Conservation (phyloP, 2,329 filamentous ascomycete species). For the Fusarium sp. region DNA sequence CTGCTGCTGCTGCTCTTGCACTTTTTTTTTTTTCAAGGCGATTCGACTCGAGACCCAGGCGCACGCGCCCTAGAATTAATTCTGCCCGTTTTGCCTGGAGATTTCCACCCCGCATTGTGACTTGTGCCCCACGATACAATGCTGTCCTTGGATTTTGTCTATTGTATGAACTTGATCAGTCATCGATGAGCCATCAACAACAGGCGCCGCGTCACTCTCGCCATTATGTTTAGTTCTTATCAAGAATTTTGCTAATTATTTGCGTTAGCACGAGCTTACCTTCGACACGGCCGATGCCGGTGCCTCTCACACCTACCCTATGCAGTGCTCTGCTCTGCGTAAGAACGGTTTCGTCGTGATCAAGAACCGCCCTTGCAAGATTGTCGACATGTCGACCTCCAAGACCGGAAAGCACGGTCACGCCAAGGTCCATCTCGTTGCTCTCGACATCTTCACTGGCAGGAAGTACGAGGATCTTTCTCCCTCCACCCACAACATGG, state of each 20-base stretch:
- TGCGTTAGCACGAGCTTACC: slow-evolving; percentile 68
- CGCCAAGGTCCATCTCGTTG: slow-evolving; percentile 99
- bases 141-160: slow-evolving; percentile 25
- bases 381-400: slow-evolving; percentile 99
- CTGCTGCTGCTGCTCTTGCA: slow-evolving; percentile 1
- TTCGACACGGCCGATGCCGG: slow-evolving; percentile 97
- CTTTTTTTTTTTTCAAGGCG: not conserved
- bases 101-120: slow-evolving; percentile 59
- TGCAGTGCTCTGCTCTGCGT: slow-evolving; percentile 99
- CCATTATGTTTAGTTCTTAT: not conserved
- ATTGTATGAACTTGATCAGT: slow-evolving; percentile 24
- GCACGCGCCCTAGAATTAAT: slow-evolving; percentile 38
- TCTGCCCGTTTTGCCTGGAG: slow-evolving; percentile 47
- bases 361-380: slow-evolving; percentile 99
- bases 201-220: not conserved
- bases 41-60: slow-evolving; percentile 15
- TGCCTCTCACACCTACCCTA: slow-evolving; percentile 91
- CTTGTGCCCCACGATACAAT: slow-evolving; percentile 50
- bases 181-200: slow-evolving; percentile 13
- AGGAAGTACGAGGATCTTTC: slow-evolving; percentile 99
- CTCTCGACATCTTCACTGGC: slow-evolving; percentile 98
- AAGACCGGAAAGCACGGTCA: slow-evolving; percentile 99
- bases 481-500: slow-evolving; percentile 98
- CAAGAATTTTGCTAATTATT: slow-evolving; percentile 37
- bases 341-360: slow-evolving; percentile 99